These are phyloP conservation scores for Diaporthe citrichinensis DNA, from an alignment of 2,329 filamentous ascomycete genomes.

Conservation along the genomic window DNA sequence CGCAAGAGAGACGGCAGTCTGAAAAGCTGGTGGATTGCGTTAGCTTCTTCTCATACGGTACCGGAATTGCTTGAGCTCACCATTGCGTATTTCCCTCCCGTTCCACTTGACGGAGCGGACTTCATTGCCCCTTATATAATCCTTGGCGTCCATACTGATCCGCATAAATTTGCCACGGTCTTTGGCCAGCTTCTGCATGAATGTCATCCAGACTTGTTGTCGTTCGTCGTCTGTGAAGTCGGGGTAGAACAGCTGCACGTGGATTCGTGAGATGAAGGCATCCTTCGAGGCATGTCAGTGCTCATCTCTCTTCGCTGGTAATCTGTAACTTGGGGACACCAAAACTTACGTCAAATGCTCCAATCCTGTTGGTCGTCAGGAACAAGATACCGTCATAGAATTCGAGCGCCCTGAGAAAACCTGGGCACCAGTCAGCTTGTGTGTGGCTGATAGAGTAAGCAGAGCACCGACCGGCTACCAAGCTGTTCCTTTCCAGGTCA, in stretches of 20 bases:
- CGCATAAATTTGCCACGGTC: slow-evolving; percentile 47
- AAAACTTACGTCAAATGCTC: slow-evolving; percentile 47
- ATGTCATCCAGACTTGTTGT: slow-evolving; percentile 48
- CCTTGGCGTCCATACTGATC: slow-evolving; percentile 42
- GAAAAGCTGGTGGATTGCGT: background rate
- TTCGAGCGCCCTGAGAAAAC: slow-evolving; percentile 50
- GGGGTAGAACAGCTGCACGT: slow-evolving; percentile 48
- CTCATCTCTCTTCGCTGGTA: no score
- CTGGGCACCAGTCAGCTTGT: slow-evolving; percentile 22
- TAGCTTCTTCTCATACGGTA: rapidly evolving
- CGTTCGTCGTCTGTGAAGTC: slow-evolving; percentile 48
- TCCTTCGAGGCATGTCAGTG: slow-evolving; percentile 37
- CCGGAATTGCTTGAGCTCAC: background rate
- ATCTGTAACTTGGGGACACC: no score
- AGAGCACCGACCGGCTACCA: slow-evolving; percentile 48
- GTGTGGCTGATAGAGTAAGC: background rate
- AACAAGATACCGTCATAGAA: slow-evolving; percentile 52
- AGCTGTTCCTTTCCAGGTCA: slow-evolving; percentile 49
- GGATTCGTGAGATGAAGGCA: slow-evolving; percentile 50
- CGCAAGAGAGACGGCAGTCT: slow-evolving; percentile 22
- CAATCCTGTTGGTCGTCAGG: slow-evolving; percentile 49
- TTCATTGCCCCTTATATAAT: slow-evolving; percentile 43
- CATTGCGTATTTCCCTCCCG: slow-evolving; percentile 16
- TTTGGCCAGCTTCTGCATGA: slow-evolving; percentile 48
- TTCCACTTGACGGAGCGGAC: slow-evolving; percentile 44